Conservation (phyloP, 257 asterid species). For the Lycium barbarum region DNA sequence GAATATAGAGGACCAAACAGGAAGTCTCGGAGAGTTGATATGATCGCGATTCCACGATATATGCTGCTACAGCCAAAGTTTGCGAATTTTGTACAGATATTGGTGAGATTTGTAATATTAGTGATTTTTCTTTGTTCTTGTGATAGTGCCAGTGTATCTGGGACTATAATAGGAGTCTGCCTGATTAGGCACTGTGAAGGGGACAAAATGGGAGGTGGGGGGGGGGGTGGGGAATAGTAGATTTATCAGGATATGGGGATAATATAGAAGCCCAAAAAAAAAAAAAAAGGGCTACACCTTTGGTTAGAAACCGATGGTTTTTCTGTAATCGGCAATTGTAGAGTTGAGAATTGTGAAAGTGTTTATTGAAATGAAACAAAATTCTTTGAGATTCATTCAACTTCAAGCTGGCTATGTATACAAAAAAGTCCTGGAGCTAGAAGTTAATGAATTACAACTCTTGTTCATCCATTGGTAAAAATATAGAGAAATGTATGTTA, state of each 20-base stretch:
- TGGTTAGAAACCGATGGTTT: constrained; percentile 55
- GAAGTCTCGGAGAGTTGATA: background rate
- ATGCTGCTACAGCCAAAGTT: constrained; percentile 26
- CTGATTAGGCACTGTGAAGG: constrained; percentile 33
- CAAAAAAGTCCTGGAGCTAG: constrained; percentile 38
- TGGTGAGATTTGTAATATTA: constrained; percentile 66
- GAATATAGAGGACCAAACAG: constrained; percentile 49
- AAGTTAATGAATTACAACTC: constrained; percentile 12
- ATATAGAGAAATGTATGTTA: background rate
- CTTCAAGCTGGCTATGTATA: constrained; percentile 39
- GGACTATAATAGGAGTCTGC: constrained; percentile 33
- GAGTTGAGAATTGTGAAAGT: constrained; percentile 51
- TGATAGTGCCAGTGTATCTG: constrained; percentile 39
- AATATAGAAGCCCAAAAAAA: background rate
- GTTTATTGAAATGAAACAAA: constrained; percentile 41
- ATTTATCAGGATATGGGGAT: constrained; percentile 36
- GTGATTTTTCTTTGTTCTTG: constrained; percentile 38
- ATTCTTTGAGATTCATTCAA: constrained; percentile 54
- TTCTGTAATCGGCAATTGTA: constrained; percentile 78
- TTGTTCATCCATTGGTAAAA: background rate
- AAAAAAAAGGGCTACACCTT: constrained; percentile 28
- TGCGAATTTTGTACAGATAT: constrained; percentile 72
- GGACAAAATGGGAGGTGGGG: constrained; percentile 22
- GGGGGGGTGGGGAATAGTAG: constrained; percentile 10
- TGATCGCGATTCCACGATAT: background rate